Percentiles rank a stretch among this genome's conserved stretches.
Conservation (phyloP, 2,329 filamentous ascomycete genomes). For the Sporothrix schenckii region DNA sequence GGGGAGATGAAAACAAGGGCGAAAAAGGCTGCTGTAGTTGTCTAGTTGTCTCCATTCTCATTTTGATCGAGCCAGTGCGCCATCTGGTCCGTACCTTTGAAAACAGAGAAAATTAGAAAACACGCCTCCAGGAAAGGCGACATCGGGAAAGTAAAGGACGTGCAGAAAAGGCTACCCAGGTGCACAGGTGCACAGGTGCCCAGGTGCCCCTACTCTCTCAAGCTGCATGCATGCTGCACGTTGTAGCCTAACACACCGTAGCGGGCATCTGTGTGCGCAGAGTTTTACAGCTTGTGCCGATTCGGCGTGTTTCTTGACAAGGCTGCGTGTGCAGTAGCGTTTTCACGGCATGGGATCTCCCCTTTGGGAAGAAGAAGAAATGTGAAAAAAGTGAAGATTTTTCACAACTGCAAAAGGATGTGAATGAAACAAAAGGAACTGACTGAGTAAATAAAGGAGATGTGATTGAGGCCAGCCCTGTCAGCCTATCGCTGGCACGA, state of each 20-base stretch:
- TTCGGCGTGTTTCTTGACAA: slow-evolving; percentile 10
- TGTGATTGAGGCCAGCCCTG: background rate
- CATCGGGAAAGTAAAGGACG: background rate
- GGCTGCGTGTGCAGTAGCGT: background rate
- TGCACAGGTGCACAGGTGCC: background rate
- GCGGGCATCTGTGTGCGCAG: slow-evolving; percentile 11
- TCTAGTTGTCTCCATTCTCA: no score
- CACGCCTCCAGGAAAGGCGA: background rate
- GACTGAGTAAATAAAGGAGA: background rate
- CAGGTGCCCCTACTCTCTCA: background rate
- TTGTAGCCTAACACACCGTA: background rate
- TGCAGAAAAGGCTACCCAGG: background rate
- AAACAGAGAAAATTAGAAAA: background rate
- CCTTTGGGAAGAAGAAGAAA: background rate
- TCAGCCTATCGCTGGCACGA: slow-evolving; percentile 2
- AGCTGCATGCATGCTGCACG: background rate
- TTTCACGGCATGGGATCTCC: background rate
- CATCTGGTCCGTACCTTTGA: background rate
- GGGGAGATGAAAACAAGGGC: background rate
- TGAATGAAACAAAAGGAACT: background rate
- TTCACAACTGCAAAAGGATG: slow-evolving; percentile 4
- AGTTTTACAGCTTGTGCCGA: background rate
- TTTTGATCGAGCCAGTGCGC: background rate
- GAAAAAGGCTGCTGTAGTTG: background rate
- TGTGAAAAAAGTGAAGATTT: background rate